Evolutionary conservation across 257 asterid genomes (phyloP), one percentile per base, ranked within the genome.

Genomic region (Solanum microdontum): DNA sequence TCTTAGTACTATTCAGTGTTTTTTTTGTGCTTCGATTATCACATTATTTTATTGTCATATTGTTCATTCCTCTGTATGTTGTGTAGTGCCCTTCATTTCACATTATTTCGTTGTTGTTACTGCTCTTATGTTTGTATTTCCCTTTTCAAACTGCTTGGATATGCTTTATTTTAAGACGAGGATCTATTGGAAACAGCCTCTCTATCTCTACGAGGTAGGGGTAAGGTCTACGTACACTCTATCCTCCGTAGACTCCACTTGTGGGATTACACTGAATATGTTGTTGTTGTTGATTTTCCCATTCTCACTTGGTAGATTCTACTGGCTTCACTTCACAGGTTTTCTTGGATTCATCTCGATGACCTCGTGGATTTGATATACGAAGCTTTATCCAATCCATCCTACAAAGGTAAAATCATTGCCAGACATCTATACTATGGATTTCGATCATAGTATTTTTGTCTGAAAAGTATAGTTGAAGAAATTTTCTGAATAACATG

Each of bases 281-380:
- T 24, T 64, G 72, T n/a, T 60, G 28, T 4, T 24, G 72, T 64
- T 64, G 8, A 68, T 39, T 24, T 66, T 69, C 21, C 1, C 0
- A 17, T 19, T 69, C 83, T 75, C 74, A 58, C 36, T 33, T 69
- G 6, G 62, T 86, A 76, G 11, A 30, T 23, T 77, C 82, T 70
- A 36, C 84, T 79, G 37, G 14, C 72, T 84, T 86, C 45, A 4
- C 48, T 68, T 15, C 80, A 84, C 91, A 96, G 99, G 99, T 97
- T 97, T 90, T 95, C 99, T 1, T 97, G 99, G 99, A 97, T 97
- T 88, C 99, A 97, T 85, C 89, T 94, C 86, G 99, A 97, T 83
- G 99, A 97, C 89, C 84, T 94, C 9, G 99, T 97, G 51, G 90
- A 88, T 90, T 68, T 97, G 91, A 94, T 97, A 39, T 94, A 90